Evolutionary conservation across 164 flowering plant genomes (phyloP), one percentile per base, ranked within the genome.

Genomic region (Hamamelis virginiana): DNA sequence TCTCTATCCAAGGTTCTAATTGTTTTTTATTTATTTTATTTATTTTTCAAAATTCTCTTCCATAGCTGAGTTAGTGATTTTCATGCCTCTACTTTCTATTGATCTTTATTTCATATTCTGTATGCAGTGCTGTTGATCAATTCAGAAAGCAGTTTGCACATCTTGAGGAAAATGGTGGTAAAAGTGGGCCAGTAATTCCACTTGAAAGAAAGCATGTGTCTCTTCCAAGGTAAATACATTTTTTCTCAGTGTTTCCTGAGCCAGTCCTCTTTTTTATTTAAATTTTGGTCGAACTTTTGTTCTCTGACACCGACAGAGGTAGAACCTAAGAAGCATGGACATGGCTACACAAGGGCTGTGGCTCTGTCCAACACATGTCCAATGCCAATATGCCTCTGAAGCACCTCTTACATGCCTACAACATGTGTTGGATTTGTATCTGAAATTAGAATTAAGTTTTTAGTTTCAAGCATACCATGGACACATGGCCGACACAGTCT

Each of bases 101-200:
- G 19, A 67, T 66, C 26, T 16, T 38, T 22, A 14, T 50, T 64
- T 19, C 16, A 38, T 67, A 15, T 75, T 65, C 74, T 56, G 11
- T 72, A 3, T 72, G 47, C 82, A 92, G 97, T 87, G 97, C 92
- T 22, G 84, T 92, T 64, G 97, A 89, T 70, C 94, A 92, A 74
- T 90, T 92, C 70, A 81, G 86, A 74, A 91, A 84, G 81, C 97
- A 90, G 77, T 89, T 92, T 86, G 91, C 91, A 21, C 86, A 92
- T 84, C 94, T 92, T 14, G 97, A 90, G 74, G 96, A 89, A 80
- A 88, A 84, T 73, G 81, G 86, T 71, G 92, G 89, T 59, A 89
- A 89, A 87, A 83, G 83, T 78, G 90, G 85, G 51, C 87, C 90
- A 9, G 87, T 83, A n/a, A 76, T 88, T 68, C 94, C 94, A 1